These are phyloP conservation scores for Gyrodon lividus DNA, from an alignment of 768 basidiomycete species.

Conservation along the genomic window DNA sequence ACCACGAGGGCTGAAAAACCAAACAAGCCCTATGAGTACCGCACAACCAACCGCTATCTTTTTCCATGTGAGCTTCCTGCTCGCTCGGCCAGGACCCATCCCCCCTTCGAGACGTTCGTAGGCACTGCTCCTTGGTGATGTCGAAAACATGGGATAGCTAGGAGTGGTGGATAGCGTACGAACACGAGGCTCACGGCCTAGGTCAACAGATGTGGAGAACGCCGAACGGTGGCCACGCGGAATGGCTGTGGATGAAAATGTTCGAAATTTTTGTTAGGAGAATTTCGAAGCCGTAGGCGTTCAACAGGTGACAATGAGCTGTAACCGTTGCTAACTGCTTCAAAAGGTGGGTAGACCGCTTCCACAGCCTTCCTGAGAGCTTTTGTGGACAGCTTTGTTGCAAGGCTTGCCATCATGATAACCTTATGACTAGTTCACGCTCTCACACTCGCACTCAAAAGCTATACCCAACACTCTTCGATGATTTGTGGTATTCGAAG, in stretches of 20 bases:
- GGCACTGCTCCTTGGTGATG: constrained; percentile 41
- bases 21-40: constrained; percentile 58
- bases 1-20: constrained; percentile 57
- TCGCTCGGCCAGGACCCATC: constrained; percentile 46
- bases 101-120: constrained; percentile 66
- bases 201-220: constrained; percentile 32
- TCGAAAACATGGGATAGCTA: constrained; percentile 20
- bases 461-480: neutral
- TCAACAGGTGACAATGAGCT: too few species aligned
- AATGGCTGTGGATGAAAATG: constrained; percentile 17
- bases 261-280: neutral
- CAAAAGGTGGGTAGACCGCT: too few species aligned
- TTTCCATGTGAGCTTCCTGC: constrained; percentile 53
- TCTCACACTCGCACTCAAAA: too few species aligned
- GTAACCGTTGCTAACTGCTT: too few species aligned
- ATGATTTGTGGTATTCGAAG: too few species aligned
- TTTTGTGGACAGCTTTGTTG: too few species aligned
- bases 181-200: constrained; percentile 24
- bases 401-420: too few species aligned
- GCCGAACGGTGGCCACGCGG: constrained; percentile 18
- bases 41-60: constrained; percentile 62
- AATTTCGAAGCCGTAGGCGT: too few species aligned
- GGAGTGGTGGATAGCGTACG: constrained; percentile 7
- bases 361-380: too few species aligned
- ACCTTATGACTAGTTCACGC: too few species aligned